phyloP scores from a whole-genome alignment of 331 rosid genomes.

The Arachis monticola region DNA sequence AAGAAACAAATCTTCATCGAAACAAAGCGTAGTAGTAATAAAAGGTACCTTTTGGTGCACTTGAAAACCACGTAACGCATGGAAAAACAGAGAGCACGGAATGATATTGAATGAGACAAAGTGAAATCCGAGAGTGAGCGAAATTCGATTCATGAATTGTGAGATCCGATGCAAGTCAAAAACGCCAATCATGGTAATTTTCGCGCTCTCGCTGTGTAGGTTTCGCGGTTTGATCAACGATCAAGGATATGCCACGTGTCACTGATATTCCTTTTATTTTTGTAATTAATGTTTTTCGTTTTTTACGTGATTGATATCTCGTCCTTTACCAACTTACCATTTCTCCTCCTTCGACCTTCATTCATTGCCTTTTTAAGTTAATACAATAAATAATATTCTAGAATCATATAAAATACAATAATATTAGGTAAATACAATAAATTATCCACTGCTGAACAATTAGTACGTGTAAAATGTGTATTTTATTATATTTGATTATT shows the following conservation, averaged over 20 bases:
- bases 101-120: not conserved
- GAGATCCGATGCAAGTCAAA: not conserved
- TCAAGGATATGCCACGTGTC: not conserved
- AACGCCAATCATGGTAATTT: conserved; percentile 11
- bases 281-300: not conserved
- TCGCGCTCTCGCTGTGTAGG: not conserved
- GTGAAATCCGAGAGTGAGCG: not conserved
- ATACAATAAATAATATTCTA: too few relatives aligned
- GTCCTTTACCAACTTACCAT: not conserved
- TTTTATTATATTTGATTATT: too few relatives aligned
- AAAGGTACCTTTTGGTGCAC: conserved; percentile 6
- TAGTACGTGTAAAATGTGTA: too few relatives aligned
- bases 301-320: not conserved
- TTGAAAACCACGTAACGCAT: not conserved
- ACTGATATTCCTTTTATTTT: too few relatives aligned
- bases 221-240: not conserved
- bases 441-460: too few relatives aligned
- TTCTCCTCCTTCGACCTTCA: not conserved
- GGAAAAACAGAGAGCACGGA: not conserved
- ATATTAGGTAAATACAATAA: too few relatives aligned
- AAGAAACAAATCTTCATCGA: too few relatives aligned
- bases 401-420: too few relatives aligned
- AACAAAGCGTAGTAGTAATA: too few relatives aligned
- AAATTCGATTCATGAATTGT: not conserved
- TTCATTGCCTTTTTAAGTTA: not conserved